A percentile compares a stretch with the other conserved stretches of the same genome.
Conservation (phyloP, 164 flowering plant species). For the Akebia trifoliata region DNA sequence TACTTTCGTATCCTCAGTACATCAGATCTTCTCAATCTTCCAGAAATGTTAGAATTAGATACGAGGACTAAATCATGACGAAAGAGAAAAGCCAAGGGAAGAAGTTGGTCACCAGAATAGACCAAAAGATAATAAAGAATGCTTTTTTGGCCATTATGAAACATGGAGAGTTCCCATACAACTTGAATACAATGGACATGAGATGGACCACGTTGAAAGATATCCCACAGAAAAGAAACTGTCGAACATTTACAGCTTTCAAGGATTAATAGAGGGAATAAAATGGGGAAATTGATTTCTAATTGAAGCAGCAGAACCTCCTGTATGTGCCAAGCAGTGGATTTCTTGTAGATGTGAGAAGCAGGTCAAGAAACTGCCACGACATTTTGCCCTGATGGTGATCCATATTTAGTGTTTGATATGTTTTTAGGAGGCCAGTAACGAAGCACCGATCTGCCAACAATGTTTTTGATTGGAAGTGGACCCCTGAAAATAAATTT, state of each 20-base stretch:
- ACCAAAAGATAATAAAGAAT: too few relatives aligned
- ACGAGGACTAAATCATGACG: too few relatives aligned
- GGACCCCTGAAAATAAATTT: conserved; percentile 73
- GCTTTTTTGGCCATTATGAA: too few relatives aligned
- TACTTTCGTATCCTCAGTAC: too few relatives aligned
- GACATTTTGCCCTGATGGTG: conserved; percentile 15
- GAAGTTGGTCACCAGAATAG: too few relatives aligned
- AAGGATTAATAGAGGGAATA: not conserved
- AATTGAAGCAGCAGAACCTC: not conserved
- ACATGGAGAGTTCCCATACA: too few relatives aligned
- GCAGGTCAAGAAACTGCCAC: conserved; percentile 47
- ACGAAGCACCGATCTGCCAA: conserved; percentile 80
- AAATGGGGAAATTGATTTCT: not conserved
- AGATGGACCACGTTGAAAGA: not conserved
- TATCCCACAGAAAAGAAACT: not conserved
- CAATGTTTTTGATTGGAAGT: conserved; percentile 69
- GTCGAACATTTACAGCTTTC: conserved; percentile 13
- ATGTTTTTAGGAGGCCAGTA: conserved; percentile 86
- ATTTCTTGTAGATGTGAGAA: conserved; percentile 1
- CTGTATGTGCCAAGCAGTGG: not conserved
- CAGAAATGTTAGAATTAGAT: too few relatives aligned
- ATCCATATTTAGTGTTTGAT: conserved; percentile 38
- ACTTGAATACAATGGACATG: not conserved
- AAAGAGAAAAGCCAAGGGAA: too few relatives aligned
- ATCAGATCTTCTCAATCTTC: too few relatives aligned